Evolutionary conservation across 306 rosid species (phyloP).

Genomic region (Dryas alaskensis): DNA sequence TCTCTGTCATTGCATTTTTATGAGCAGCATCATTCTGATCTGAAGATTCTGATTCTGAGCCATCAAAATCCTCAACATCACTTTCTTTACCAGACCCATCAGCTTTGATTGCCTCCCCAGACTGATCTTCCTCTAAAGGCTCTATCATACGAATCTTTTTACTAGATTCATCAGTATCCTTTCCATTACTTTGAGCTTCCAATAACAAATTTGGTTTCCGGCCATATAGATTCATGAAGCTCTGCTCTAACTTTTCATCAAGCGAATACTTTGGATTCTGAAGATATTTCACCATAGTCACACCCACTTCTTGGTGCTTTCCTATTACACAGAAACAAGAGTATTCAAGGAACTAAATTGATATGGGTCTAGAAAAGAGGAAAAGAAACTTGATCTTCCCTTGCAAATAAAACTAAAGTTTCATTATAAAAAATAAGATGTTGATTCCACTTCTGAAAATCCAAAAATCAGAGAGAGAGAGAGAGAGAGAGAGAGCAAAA

Average conservation of each 20-base stretch:
- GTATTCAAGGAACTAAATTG: slow-evolving; percentile 15
- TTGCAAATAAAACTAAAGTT: not conserved
- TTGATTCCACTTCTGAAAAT: not conserved
- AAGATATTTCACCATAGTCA: slow-evolving; percentile 70
- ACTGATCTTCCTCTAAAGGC: slow-evolving; percentile 29
- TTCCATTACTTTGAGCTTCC: slow-evolving; percentile 35
- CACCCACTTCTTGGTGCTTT: slow-evolving; percentile 73
- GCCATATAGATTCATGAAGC: slow-evolving; percentile 54
- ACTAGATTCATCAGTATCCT: slow-evolving; percentile 29
- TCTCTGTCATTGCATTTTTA: slow-evolving; percentile 15
- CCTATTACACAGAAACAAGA: slow-evolving; percentile 43
- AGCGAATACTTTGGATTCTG: slow-evolving; percentile 74
- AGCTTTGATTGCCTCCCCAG: slow-evolving; percentile 29
- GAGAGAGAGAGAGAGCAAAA: too few species aligned
- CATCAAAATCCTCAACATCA: slow-evolving; percentile 36
- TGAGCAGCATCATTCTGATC: slow-evolving; percentile 40
- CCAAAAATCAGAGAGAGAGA: not conserved
- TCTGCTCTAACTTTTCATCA: slow-evolving; percentile 76
- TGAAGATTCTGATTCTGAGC: slow-evolving; percentile 46
- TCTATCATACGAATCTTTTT: slow-evolving; percentile 31
- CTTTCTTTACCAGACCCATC: slow-evolving; percentile 36
- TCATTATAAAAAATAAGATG: not conserved
- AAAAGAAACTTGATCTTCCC: slow-evolving; percentile 2
- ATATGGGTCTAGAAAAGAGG: slow-evolving; percentile 6
- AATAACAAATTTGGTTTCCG: slow-evolving; percentile 38